phyloP scores from a whole-genome alignment of 2,329 filamentous ascomycete species.

The Colletotrichum australisinense region DNA sequence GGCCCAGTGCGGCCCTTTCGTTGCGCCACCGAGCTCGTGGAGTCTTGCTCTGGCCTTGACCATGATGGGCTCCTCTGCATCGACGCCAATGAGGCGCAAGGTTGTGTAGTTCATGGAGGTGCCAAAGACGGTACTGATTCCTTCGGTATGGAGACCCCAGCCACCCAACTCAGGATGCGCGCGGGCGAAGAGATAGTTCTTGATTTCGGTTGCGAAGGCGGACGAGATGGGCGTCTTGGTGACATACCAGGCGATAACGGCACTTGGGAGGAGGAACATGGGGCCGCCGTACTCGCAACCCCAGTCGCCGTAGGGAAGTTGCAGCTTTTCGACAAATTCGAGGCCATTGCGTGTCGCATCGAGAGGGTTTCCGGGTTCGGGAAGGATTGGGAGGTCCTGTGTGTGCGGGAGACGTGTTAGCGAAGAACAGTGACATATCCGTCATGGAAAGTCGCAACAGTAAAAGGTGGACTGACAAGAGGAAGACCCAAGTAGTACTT shows the following conservation, averaged over 20 bases:
- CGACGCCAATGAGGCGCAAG: constrained; percentile 84
- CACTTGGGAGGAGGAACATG: constrained; percentile 91
- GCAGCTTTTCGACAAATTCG: constrained; percentile 88
- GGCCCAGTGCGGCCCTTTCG: constrained; percentile 91
- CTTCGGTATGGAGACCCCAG: constrained; percentile 97
- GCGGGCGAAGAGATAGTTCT: constrained; percentile 88
- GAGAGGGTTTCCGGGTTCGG: constrained; percentile 76
- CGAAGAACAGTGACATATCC: background rate
- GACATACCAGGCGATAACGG: constrained; percentile 88
- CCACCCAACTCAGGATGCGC: constrained; percentile 91
- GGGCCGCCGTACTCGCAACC: constrained; percentile 97
- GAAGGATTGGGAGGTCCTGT: constrained; percentile 80
- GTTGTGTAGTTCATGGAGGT: constrained; percentile 88
- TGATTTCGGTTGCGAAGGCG: constrained; percentile 87
- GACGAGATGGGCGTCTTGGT: constrained; percentile 88
- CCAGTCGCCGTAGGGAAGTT: constrained; percentile 92
- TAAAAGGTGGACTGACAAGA: constrained; percentile 64
- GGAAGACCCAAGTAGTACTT: constrained; percentile 88
- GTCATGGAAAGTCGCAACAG: background rate
- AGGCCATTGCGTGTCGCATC: constrained; percentile 86
- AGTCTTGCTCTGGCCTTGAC: constrained; percentile 84
- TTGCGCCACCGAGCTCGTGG: constrained; percentile 86
- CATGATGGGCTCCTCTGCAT: constrained; percentile 86
- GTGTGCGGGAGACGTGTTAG: constrained; percentile 3
- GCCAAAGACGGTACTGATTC: constrained; percentile 90